Conservation (phyloP, 352 stramenopile genomes). For the Hyaloperonospora brassicae region DNA sequence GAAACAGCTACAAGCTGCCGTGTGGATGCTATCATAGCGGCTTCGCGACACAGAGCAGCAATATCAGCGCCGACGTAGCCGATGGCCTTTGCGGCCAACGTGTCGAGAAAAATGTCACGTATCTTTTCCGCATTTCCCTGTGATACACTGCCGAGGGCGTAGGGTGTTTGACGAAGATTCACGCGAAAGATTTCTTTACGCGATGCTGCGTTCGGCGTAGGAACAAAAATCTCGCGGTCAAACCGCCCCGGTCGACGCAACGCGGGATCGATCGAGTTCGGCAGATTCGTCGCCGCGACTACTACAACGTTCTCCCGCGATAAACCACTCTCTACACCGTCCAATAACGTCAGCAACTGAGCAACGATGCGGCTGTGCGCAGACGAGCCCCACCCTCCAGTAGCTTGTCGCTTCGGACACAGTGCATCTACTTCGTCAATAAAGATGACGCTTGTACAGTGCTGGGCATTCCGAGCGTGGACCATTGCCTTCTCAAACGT, state of each 20-base stretch:
- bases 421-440: conserved; percentile 96
- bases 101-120: conserved; percentile 27
- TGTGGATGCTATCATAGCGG: conserved; percentile 53
- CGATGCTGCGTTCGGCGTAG: conserved; percentile 31
- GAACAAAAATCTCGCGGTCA: conserved; percentile 69
- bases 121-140: conserved; percentile 11
- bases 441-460: conserved; percentile 79
- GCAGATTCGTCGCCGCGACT: conserved; percentile 90
- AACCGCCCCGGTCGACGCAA: conserved; percentile 72
- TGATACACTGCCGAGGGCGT: conserved; percentile 15
- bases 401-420: conserved; percentile 85
- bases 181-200: conserved; percentile 61
- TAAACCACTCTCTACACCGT: conserved; percentile 70
- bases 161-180: conserved; percentile 41
- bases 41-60: conserved; percentile 65
- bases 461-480: conserved; percentile 22
- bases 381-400: conserved; percentile 23
- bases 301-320: conserved; percentile 86
- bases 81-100: conserved; percentile 42
- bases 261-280: conserved; percentile 87
- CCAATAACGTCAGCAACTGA: conserved; percentile 92
- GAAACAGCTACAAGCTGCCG: conserved; percentile 53
- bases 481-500: conserved; percentile 44
- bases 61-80: conserved; percentile 82
- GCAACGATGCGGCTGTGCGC: conserved; percentile 84